Conservation (phyloP, 345 rosid genomes). For the Ceriops tagal region DNA sequence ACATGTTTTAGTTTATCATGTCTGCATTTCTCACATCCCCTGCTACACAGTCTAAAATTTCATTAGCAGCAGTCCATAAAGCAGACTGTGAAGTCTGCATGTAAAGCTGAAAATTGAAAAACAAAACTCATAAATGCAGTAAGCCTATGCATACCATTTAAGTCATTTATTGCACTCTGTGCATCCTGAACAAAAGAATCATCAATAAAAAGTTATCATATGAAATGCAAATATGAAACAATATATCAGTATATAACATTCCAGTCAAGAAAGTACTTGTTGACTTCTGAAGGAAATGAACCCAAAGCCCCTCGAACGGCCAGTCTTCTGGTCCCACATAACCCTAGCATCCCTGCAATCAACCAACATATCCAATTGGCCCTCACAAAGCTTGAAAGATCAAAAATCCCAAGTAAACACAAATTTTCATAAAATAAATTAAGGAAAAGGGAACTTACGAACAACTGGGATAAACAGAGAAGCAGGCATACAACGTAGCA, state of each 20-base stretch:
- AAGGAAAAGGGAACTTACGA: conserved; percentile 21
- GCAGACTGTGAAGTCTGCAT: neutral
- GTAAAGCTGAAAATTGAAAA: too few relatives aligned
- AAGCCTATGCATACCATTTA: conserved; percentile 52
- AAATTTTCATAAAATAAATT: neutral
- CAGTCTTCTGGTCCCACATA: conserved; percentile 99
- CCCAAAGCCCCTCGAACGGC: conserved; percentile 96
- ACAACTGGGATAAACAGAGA: conserved; percentile 28
- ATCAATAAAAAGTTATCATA: neutral
- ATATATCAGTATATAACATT: neutral
- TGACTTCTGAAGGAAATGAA: conserved; percentile 93
- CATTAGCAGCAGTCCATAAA: neutral
- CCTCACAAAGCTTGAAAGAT: neutral
- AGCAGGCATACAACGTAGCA: conserved; percentile 31
- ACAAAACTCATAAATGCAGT: too few relatives aligned
- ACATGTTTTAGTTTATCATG: neutral
- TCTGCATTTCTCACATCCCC: neutral
- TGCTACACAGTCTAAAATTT: neutral
- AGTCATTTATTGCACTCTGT: conserved; percentile 85
- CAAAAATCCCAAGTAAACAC: too few relatives aligned
- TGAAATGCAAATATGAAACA: neutral
- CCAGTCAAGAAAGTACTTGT: conserved; percentile 42
- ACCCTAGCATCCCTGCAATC: conserved; percentile 44
- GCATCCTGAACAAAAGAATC: conserved; percentile 62
- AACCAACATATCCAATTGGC: neutral